Conservation (phyloP, 257 asterid genomes). For the Verbascum thapsus region DNA sequence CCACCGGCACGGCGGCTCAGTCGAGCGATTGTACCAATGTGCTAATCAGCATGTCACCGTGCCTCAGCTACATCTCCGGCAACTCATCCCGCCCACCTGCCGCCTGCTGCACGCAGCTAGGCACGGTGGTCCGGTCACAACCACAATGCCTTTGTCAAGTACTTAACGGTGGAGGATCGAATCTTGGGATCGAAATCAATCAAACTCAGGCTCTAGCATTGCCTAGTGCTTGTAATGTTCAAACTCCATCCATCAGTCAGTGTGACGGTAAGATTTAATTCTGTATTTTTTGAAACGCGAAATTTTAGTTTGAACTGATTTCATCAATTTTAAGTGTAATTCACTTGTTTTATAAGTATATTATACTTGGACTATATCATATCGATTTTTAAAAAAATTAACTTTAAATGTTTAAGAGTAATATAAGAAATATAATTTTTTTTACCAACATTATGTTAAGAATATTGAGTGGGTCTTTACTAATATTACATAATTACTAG, state of each 20-base stretch:
- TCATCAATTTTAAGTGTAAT: too few species aligned
- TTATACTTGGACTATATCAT: too few species aligned
- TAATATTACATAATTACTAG: too few species aligned
- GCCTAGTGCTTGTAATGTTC: constrained; percentile 47
- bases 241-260: constrained; percentile 34
- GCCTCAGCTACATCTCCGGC: constrained; percentile 78
- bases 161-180: constrained; percentile 62
- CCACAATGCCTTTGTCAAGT: constrained; percentile 77
- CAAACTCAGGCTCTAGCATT: constrained; percentile 76
- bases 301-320: too few species aligned
- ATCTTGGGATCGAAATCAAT: constrained; percentile 64
- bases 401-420: too few species aligned
- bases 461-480: too few species aligned
- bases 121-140: constrained; percentile 56
- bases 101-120: constrained; percentile 75
- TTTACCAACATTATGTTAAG: too few species aligned
- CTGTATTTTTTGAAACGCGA: background rate
- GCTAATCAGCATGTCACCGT: constrained; percentile 81
- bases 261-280: constrained; percentile 34
- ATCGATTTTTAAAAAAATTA: too few species aligned
- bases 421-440: too few species aligned
- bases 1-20: constrained; percentile 44
- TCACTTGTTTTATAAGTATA: too few species aligned
- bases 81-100: constrained; percentile 60
- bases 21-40: constrained; percentile 68